Base-by-base conservation (phyloP, 495 filamentous ascomycete species). In the Trichocladium uniseriatum region DNA sequence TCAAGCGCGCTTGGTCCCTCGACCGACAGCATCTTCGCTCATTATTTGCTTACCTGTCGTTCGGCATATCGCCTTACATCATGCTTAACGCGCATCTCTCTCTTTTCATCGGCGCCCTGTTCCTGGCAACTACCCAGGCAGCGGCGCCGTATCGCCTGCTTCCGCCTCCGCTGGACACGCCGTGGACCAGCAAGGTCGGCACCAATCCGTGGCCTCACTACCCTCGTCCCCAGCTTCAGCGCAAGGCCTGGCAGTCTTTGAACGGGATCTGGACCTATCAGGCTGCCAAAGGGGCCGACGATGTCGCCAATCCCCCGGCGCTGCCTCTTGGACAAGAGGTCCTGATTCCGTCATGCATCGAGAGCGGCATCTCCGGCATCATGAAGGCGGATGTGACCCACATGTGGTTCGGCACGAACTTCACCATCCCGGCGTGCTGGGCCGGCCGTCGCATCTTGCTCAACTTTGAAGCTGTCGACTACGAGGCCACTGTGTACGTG, bases 381-480 rank as follows among this genome's bases (percentile, higher is more conserved):
- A 75, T 78, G 65, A 61, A 61, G 1, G 49, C 47, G 1, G 68
- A 68, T 38, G 63, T 67, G 7, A 63, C 72, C 24, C 76, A 77
- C 53, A 82, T 79, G 31, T 81, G 79, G 79, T 82, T 79, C 40
- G 61, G 65, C n/a, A 82, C 72, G 6, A 69, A 63, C 4, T 83
- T 86, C 51, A 67, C 60, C 2, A 66, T 83, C 0, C 75, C 79
- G 2, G 47, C 61, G 0, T 54, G 59, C 35, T 84, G 77, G 72
- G 36, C 50, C 2, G 54, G 52, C 16, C 50, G 63, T 13, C 59
- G 60, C 0, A 64, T 82, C 4, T 45, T 83, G 44, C 68, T 86
- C n/a, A 78, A 83, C 43, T 86, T 86, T 45, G 82, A 76, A 37
- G 82, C 82, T 1, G 79, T 85, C 9, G 82, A 86, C 51, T 80